Evolutionary conservation across 306 rosid species (phyloP).

Genomic region (Cyamopsis tetragonoloba): DNA sequence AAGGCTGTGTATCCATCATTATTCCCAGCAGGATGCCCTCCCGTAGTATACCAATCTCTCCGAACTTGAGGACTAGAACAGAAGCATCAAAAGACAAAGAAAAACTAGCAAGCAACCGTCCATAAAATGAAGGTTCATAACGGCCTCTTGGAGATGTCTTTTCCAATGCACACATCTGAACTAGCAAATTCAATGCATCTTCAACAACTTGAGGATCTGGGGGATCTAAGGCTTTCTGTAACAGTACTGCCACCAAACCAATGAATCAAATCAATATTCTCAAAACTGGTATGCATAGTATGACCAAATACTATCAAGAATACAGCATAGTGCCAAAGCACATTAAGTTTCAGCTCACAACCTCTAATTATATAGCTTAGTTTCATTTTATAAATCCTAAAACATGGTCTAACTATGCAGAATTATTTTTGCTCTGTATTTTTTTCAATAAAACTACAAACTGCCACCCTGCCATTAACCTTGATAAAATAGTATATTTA

Average conservation of each 20-base stretch:
- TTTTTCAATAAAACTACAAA: background rate
- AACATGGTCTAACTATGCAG: background rate
- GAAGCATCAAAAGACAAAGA: conserved; percentile 82
- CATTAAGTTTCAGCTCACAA: background rate
- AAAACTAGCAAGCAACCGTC: conserved; percentile 70
- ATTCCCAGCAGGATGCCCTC: conserved; percentile 84
- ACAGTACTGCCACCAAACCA: conserved; percentile 51
- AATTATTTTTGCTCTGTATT: background rate
- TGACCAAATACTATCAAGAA: background rate
- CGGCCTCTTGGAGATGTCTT: conserved; percentile 60
- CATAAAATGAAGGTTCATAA: conserved; percentile 79
- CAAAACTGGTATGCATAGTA: conserved; percentile 1
- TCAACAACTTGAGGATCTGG: conserved; percentile 65
- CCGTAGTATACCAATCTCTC: conserved; percentile 69
- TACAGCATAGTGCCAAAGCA: background rate
- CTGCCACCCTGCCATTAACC: background rate
- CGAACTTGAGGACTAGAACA: conserved; percentile 75
- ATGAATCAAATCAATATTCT: conserved; percentile 15
- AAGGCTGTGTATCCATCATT: conserved; percentile 78
- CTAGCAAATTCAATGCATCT: conserved; percentile 64
- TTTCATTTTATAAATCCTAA: conserved; percentile 10
- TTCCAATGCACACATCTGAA: conserved; percentile 58
- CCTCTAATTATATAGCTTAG: background rate
- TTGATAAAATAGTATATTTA: background rate
- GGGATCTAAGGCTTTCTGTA: conserved; percentile 79